These are phyloP conservation scores for Ceratocystis cubensis DNA, from an alignment of 2,329 filamentous ascomycete species.

Conservation along the genomic window DNA sequence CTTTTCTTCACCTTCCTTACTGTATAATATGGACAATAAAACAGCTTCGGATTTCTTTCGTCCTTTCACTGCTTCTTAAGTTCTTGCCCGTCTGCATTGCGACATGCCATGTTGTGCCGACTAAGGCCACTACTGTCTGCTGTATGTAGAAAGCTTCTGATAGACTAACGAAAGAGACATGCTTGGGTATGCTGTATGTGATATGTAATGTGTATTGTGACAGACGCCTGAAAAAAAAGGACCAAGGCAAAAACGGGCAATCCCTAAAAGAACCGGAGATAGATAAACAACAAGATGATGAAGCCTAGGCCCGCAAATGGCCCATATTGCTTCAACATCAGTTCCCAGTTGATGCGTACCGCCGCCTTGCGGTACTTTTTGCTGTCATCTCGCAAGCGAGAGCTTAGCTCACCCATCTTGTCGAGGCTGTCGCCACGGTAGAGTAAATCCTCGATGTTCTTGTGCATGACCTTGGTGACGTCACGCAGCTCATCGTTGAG, in stretches of 20 bases:
- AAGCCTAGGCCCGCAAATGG: constrained; percentile 72
- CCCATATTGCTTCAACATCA: constrained; percentile 91
- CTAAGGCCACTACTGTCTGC: too few species aligned
- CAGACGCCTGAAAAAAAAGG: background rate
- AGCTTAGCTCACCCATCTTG: constrained; percentile 91
- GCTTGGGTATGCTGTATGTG: too few species aligned
- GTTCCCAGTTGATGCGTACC: constrained; percentile 94
- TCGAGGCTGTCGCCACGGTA: constrained; percentile 91
- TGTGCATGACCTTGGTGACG: constrained; percentile 98
- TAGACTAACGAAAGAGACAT: too few species aligned
- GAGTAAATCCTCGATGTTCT: constrained; percentile 96
- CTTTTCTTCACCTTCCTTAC: background rate
- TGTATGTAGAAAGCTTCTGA: too few species aligned
- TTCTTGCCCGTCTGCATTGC: too few species aligned
- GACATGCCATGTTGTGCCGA: background rate
- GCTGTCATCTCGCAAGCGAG: constrained; percentile 76
- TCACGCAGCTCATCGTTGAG: constrained; percentile 94
- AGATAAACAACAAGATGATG: constrained; percentile 75
- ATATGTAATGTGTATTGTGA: background rate
- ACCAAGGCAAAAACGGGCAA: background rate
- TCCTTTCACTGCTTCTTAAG: too few species aligned
- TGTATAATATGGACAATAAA: constrained; percentile 10
- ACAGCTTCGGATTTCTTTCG: background rate
- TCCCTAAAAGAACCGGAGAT: constrained; percentile 76
- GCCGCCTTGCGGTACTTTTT: constrained; percentile 89